These are phyloP conservation scores for Fusarium irregulare DNA, from an alignment of 2,329 filamentous ascomycete species.

Conservation along the genomic window DNA sequence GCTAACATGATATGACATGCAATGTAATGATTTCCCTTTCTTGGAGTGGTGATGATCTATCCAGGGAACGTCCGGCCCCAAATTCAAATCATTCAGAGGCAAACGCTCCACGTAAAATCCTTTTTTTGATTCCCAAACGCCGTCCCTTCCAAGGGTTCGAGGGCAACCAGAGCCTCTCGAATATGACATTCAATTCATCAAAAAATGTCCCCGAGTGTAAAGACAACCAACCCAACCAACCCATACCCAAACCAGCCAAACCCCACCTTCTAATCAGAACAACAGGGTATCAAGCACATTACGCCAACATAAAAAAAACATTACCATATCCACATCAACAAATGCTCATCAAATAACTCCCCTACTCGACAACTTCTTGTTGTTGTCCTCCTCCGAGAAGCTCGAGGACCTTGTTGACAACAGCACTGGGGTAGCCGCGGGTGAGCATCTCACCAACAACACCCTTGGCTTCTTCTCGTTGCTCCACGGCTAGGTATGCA, in stretches of 20 bases:
- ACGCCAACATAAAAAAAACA: slow-evolving; percentile 45
- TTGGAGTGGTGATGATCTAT: slow-evolving; percentile 65
- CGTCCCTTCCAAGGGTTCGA: slow-evolving; percentile 41
- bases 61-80: slow-evolving; percentile 43
- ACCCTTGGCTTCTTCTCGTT: slow-evolving; percentile 78
- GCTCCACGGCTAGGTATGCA: slow-evolving; percentile 86
- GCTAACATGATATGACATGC: slow-evolving; percentile 36
- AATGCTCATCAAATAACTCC: slow-evolving; percentile 3
- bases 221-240: slow-evolving; percentile 26
- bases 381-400: slow-evolving; percentile 73
- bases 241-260: neutral
- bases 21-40: slow-evolving; percentile 46
- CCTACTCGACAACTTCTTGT: slow-evolving; percentile 52
- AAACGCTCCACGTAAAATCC: slow-evolving; percentile 40
- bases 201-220: slow-evolving; percentile 38
- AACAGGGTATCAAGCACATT: slow-evolving; percentile 50
- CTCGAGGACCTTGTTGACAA: slow-evolving; percentile 93
- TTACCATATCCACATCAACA: slow-evolving; percentile 26
- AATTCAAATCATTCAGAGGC: slow-evolving; percentile 43
- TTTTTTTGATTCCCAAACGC: slow-evolving; percentile 47
- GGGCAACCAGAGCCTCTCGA: slow-evolving; percentile 34
- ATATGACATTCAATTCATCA: slow-evolving; percentile 25
- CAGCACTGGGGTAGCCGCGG: slow-evolving; percentile 89
- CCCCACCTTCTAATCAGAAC: slow-evolving; percentile 36
- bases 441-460: slow-evolving; percentile 92